Evolutionary conservation across 2,329 filamentous ascomycete species (phyloP), one percentile per base, ranked within the genome.

Genomic region (Boeremia lycopersici): DNA sequence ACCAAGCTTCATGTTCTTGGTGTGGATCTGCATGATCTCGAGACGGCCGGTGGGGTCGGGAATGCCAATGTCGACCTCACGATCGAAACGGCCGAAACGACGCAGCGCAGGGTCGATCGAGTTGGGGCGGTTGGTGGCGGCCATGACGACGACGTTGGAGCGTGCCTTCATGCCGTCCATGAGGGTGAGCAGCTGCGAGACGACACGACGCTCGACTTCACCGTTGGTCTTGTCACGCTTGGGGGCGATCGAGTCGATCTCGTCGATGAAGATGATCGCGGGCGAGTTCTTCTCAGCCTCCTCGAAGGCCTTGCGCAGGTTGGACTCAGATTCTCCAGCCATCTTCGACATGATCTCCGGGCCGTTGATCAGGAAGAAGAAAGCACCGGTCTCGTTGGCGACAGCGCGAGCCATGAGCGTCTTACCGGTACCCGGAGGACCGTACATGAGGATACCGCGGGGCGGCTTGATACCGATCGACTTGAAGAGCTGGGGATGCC

Each of bases 341-440:
- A 98, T 98, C 86, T 98, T 98, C 56, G 93, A 97, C 95, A 99
- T 98, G 82, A 99, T 98, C 78, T 98, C 95, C 47, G 95, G 95
- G 63, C 95, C 93, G 79, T 98, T 98, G 86, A 99, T 98, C 61
- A 98, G 81, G 87, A 99, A 98, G 83, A 99, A 99, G 83, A 98
- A 98, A 43, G 93, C 93, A 70, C 95, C 95, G 30, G 95, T 98
- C 84, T 98, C 95, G 80, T 98, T 98, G 79, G 95, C 95, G 52
- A 99, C 95, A 61, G 95, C 95, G 78, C 95, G 91, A 73, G 95
- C 95, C 95, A 98, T 98, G 67, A 99, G 82, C 33, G 95, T 99
- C 85, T 99, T 99, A 89, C 95, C 95, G 62, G 95, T 98, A 90
- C 95, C 95, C 10, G 95, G 95, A 71, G 95, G 95, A 63, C 95